Evolutionary conservation across 345 rosid species (phyloP).

Genomic region (Turnera subulata): DNA sequence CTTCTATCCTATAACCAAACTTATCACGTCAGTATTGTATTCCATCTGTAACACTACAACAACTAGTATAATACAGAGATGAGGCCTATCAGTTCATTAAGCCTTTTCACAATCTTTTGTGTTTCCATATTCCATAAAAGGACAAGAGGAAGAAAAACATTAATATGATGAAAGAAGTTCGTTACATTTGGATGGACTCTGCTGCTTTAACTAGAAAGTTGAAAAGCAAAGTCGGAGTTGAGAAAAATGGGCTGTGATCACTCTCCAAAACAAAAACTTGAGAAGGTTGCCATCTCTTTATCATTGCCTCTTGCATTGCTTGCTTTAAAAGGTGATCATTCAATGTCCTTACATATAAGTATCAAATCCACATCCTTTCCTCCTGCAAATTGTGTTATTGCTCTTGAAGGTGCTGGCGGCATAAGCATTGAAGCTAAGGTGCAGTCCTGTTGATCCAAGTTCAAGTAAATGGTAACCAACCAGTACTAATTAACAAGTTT

Average conservation of each 20-base stretch:
- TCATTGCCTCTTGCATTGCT: conserved; percentile 23
- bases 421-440: conserved; percentile 32
- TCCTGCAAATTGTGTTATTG: conserved; percentile 12
- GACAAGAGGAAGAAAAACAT: too few relatives aligned
- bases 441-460: conserved; percentile 16
- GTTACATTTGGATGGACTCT: too few relatives aligned
- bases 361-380: conserved; percentile 20
- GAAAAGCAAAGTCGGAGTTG: conserved; percentile 26
- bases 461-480: too few relatives aligned
- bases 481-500: too few relatives aligned
- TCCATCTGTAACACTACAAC: too few relatives aligned
- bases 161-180: too few relatives aligned
- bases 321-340: conserved; percentile 21
- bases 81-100: too few relatives aligned
- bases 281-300: conserved; percentile 35
- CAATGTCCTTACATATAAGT: conserved; percentile 33
- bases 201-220: conserved; percentile 23
- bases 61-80: too few relatives aligned
- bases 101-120: too few relatives aligned
- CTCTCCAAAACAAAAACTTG: conserved; percentile 24
- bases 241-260: conserved; percentile 42
- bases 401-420: conserved; percentile 27
- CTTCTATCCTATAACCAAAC: too few relatives aligned
- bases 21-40: too few relatives aligned
- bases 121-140: too few relatives aligned